Evolutionary conservation across 2,329 filamentous ascomycete species (phyloP).

Genomic region (Stagonosporopsis rhizophila): DNA sequence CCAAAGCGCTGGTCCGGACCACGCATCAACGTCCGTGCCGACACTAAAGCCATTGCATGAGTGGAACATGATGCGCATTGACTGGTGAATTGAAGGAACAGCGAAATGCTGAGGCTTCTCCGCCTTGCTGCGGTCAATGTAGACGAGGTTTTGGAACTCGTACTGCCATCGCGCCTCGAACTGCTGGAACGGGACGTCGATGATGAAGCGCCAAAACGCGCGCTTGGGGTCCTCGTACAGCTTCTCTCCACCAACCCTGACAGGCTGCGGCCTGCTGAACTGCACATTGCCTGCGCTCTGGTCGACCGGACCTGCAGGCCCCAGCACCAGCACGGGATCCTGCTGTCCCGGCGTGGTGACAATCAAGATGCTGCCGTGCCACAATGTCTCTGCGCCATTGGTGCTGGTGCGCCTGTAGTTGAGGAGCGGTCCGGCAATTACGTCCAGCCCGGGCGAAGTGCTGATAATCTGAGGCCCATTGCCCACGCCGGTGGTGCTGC

Average conservation of each 20-base stretch:
- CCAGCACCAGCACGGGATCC: conserved; percentile 67
- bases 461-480: conserved; percentile 53
- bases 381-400: conserved; percentile 57
- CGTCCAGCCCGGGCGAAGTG: conserved; percentile 56
- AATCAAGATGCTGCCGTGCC: conserved; percentile 86
- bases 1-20: conserved; percentile 69
- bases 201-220: conserved; percentile 66
- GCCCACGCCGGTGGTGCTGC: conserved; percentile 49
- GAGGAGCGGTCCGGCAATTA: conserved; percentile 75
- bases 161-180: conserved; percentile 84
- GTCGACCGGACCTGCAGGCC: conserved; percentile 54
- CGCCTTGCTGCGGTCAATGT: conserved; percentile 57
- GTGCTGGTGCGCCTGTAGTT: conserved; percentile 79
- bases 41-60: conserved; percentile 74
- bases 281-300: conserved; percentile 30
- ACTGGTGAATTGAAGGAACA: conserved; percentile 66
- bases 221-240: conserved; percentile 66
- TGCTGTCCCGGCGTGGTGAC: conserved; percentile 76
- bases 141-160: conserved; percentile 70
- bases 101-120: conserved; percentile 56
- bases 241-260: conserved; percentile 58
- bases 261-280: conserved; percentile 34
- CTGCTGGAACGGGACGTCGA: conserved; percentile 69
- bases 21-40: conserved; percentile 68
- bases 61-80: conserved; percentile 74